Evolutionary conservation across 2,329 filamentous ascomycete genomes (phyloP), one percentile per base, ranked within the genome.

Genomic region (Cyanodermella asteris): DNA sequence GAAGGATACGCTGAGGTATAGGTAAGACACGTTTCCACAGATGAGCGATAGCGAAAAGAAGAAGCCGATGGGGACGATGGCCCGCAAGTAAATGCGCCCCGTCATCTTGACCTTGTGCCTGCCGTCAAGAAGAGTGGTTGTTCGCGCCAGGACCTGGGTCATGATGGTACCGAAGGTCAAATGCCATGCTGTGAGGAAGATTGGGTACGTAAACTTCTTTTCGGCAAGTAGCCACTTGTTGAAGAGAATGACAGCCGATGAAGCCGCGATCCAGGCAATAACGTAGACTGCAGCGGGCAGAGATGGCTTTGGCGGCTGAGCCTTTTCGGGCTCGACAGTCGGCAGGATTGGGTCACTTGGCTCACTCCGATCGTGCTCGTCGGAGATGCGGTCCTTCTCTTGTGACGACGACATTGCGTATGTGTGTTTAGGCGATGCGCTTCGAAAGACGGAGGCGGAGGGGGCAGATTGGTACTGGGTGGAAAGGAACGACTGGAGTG

Each of bases 91-190:
- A 41, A 94, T 72, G 35, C 73, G 73, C 38, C 80, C 78, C 15
- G 78, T 94, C 84, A 97, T 94, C 58, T 91, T 91, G 31, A 94
- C 81, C 21, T 73, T 77, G 58, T 93, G 91, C 42, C 87, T 72
- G 38, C 81, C 82, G 55, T 97, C 87, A 35, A 97, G 75, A 27
- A 91, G 59, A 19, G 61, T 73, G 20, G 84, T 94, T 45, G 78
- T 90, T 42, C 78, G 75, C 25, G 87, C 81, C 47, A 97, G 67
- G 38, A 91, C 45, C 53, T 94, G 87, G 36, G 87, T 97, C 64
- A 91, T 84, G 45, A 91, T 47, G 18, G 82, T 91, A 35, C 87
- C 81, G 45, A 94, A 94, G 15, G 69, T 57, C 53, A 94, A 59
- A 59, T 97, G 87, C 72, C 84, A 97, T 61, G 84, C 90, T 42